These are phyloP conservation scores for Nepenthes gracilis DNA, from an alignment of 148 eudicot genomes.

Conservation along the genomic window DNA sequence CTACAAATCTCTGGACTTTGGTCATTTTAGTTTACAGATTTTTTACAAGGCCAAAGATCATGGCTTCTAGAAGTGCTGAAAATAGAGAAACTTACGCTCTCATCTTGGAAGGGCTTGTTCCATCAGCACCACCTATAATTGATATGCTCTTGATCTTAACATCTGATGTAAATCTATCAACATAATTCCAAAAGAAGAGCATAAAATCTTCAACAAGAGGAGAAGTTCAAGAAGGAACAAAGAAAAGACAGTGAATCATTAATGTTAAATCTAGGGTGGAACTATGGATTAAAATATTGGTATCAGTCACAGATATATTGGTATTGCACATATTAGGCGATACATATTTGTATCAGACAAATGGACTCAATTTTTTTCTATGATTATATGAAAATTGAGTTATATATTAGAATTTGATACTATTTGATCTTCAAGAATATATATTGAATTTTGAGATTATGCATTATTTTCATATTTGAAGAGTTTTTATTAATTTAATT, in stretches of 20 bases:
- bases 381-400: too few relatives aligned
- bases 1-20: too few relatives aligned
- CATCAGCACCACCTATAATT: conserved; percentile 92
- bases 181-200: conserved; percentile 1
- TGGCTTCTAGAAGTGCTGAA: background rate
- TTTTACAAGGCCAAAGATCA: background rate
- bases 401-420: too few relatives aligned
- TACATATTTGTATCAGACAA: too few relatives aligned
- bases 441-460: too few relatives aligned
- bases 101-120: conserved; percentile 98
- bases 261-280: background rate
- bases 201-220: background rate
- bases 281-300: too few relatives aligned
- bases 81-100: conserved; percentile 62
- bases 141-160: conserved; percentile 97
- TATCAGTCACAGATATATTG: too few relatives aligned
- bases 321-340: too few relatives aligned
- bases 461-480: too few relatives aligned
- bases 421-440: too few relatives aligned
- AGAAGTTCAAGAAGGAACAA: background rate
- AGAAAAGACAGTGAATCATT: background rate
- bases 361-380: too few relatives aligned
- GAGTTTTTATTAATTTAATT: too few relatives aligned
- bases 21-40: background rate
- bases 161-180: conserved; percentile 78